Evolutionary conservation across 768 basidiomycete species (phyloP), one percentile per base, ranked within the genome.

Genomic region (Suillus decipiens): DNA sequence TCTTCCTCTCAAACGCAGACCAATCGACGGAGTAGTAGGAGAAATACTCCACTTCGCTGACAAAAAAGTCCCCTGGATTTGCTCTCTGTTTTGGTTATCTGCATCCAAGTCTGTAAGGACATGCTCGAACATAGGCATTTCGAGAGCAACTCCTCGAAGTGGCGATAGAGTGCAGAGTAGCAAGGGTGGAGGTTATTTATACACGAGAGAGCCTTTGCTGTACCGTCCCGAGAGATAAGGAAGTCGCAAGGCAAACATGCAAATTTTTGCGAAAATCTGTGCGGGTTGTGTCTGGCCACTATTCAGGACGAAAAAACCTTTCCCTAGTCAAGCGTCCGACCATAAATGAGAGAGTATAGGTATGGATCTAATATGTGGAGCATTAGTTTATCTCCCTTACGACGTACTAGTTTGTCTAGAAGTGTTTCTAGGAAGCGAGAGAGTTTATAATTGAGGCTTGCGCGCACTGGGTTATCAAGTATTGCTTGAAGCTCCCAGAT

Each of bases 1-100:
- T 73, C 53, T 80, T 78, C 1, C 72, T 68, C 66, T 81, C 80
- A 62, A 81, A 84, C 24, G 61, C 69, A 9, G 64, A 68, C 81
- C 82, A 83, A 10, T 78, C 81, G n/a, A 80, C 80, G 64, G 83
- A 83, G 63, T 82, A 81, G 58, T 83, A 80, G 1, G 80, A 82
- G 53, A 79, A 72, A 65, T 82, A 78, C 11, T 74, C 80, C 80
- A 84, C 2, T 78, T 68, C 3, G 73, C 75, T 63, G 83, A 83
- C 45, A 67, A 69, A 66, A 76, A 81, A 2, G 75, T 60, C 1
- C 80, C 80, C n/a, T 72, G 67, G 42, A 84, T 82, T 10, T 83
- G 76, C 55, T 75, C 80, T 10, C 57, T 59, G 1, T 81, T 69
- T 2, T 81, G 80, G 63, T 85, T 84, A 65, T 80, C 80, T 33